These are phyloP conservation scores for Leavenworthia alabamica DNA, from an alignment of 345 rosid genomes.

Conservation along the genomic window DNA sequence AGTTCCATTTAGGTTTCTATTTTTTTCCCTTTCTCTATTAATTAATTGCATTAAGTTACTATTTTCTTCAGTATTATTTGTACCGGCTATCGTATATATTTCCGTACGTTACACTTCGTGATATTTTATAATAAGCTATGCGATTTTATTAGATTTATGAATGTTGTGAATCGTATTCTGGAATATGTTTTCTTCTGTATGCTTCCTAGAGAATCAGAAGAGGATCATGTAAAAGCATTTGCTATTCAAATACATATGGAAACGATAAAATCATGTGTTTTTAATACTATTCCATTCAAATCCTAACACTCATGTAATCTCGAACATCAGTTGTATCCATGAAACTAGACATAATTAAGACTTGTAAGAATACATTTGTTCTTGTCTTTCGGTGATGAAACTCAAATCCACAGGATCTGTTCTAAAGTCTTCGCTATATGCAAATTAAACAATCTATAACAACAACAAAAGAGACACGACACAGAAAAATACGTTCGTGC, in stretches of 20 bases:
- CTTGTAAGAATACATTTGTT: background rate
- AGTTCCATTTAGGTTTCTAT: background rate
- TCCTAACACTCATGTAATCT: no score
- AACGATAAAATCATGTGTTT: no score
- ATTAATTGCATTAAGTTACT: background rate
- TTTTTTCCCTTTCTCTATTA: background rate
- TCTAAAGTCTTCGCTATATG: conserved; percentile 13
- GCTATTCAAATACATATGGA: no score
- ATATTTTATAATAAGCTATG: background rate
- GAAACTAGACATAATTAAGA: background rate
- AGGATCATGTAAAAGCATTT: no score
- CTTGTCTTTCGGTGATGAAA: background rate
- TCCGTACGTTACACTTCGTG: background rate
- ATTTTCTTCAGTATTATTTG: background rate
- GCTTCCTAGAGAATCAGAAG: no score
- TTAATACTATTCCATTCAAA: no score
- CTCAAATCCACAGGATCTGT: background rate
- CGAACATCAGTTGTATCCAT: background rate
- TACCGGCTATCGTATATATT: background rate
- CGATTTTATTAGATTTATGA: background rate
- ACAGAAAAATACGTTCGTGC: conserved; percentile 23
- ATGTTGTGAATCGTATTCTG: no score
- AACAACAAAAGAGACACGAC: conserved; percentile 28
- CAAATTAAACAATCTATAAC: conserved; percentile 19
- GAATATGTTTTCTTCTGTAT: no score